Base-by-base conservation (phyloP, 2,329 filamentous ascomycete genomes). In the Verticillium isaacii region DNA sequence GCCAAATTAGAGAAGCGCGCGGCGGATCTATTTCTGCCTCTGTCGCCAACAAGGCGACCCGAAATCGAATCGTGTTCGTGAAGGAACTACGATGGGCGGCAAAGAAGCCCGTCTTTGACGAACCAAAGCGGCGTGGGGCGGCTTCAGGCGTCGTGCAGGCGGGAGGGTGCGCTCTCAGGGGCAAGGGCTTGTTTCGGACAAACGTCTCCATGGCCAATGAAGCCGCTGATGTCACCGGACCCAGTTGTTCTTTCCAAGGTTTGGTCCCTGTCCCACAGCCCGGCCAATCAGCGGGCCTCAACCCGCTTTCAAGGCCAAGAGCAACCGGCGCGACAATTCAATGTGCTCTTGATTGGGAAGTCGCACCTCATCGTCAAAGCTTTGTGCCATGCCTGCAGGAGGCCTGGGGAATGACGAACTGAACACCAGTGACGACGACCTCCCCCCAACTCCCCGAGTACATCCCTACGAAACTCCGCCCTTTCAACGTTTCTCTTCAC, bases 161-260 rank as follows among this genome's bases (percentile, higher is more conserved):
- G 17, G 19, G 19, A 52, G 19, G 45, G 45, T 52, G 45, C 45
- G 23, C n/a, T 25, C 9, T 32, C 57, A 25, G 23, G n/a, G 50
- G 37, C 64, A 65, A 58, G 64, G 64, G 64, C 32, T 32, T 15
- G 64, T 65, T 65, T 65, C 64, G 64, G 63, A 64, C 45, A 52
- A 52, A 52, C 45, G 45, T 52, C 45, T 32, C 55, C 60, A 19
- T 23, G 37, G 63, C 72, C 70, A 73, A 71, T 70, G 60, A 68
- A 73, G 73, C 72, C 73, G 68, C 72, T 74, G 72, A 74, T 74
- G 73, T 74, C 72, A 74, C 72, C 58, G 63, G 23, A 34, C 56
- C 54, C 61, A 59, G 41, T 52, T 52, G 45, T 52, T 29, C 45
- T 52, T 52, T 52, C 45, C 45, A 52, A 29, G 45, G 19, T 52